Evolutionary conservation across 108 stramenopile genomes (phyloP), one percentile per base, ranked within the genome.

Genomic region (Discostella stelligeroides): DNA sequence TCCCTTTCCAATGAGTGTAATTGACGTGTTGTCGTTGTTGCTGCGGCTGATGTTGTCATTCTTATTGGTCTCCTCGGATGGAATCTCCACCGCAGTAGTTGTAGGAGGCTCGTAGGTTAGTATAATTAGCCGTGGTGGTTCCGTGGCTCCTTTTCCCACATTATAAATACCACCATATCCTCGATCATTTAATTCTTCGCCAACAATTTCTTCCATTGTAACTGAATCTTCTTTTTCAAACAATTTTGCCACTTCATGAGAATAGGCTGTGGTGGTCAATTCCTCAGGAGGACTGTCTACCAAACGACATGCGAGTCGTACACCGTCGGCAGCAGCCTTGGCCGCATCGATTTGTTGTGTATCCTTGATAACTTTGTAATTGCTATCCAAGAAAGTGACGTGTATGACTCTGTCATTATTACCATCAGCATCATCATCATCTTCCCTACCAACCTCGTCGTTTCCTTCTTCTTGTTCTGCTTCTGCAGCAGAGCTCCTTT

Each of bases 1-100:
- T 20, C 91, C 93, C 72, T 96, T 96, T 53, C 95, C 95, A n/a
- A 92, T 90, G n/a, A 91, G 64, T 42, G 90, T 81, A 45, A 87
- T 77, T 23, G 55, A 56, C 55, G 55, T 2, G 2, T 13, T n/a
- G 13, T 4, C 3, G 28, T 37, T 15, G 54, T 27, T 23, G 46
- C 7, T 7, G 41, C 41, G 41, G 41, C 41, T 7, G 10, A 12
- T 42, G 17, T 15, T 18, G 3, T 47, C 46, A 29, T 67, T 66
- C 48, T 63, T 21, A 40, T 60, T 50, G 14, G 23, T 34, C 5
- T 48, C 53, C 4, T 46, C 54, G 23, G 11, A 49, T 46, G 18
- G 8, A 10, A 39, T 27, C 40, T 50, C 66, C 18, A 18, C 56
- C 60, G 0, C 38, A 20, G 1, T 41, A 65, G 24, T 38, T 55